Evolutionary conservation across 805 yeast genomes (phyloP), one percentile per base, ranked within the genome.

Genomic region (Saccharomycopsis javanensis): DNA sequence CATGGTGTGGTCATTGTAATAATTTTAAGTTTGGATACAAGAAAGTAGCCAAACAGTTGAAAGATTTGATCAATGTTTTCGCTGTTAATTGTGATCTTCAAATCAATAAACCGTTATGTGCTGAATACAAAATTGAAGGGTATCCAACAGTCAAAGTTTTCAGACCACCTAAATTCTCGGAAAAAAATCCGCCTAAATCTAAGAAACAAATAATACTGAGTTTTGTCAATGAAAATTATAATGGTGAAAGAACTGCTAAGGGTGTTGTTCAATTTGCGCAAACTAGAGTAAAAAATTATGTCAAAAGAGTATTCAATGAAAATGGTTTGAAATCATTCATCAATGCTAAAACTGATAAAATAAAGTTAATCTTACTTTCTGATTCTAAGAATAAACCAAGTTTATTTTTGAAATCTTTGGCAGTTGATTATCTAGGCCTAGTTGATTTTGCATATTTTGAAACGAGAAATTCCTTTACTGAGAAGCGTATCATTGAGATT

Each of bases 1-100:
- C 97, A 38, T 91, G 98, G 98, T 92, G 99, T 74, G 97, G 97
- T 4, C 89, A 92, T 70, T 92, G 99, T 71, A 78, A 83, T 64
- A 78, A 81, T 57, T 72, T 92, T 54, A 79, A 82, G 58, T 83
- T 86, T 3, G 81, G 80, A 1, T 85, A 76, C 69, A 72, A 75
- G 53, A 83, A 83, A 65, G 80, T 84, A 13, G 95, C 87, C 5
- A 79, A 79, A 54, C 68, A 72, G 30, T 72, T 87, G 5, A 77
- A 79, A 30, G 80, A 79, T 5, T 70, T 79, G 53, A 79, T 79
- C 6, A 80, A 82, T 61, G 82, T 89, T 18, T 97, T 82, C 11
- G 86, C 96, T 50, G 87, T 94, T 11, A 85, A 92, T 69, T 94
- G 99, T 72, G 96, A 90, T 65, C 77, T 79, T 54, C 79, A 76